Percentiles rank a stretch among this genome's conserved stretches.
These are phyloP conservation scores for Neocatenulostroma microsporum DNA, from an alignment of 2,329 filamentous ascomycete genomes.

Conservation along the genomic window DNA sequence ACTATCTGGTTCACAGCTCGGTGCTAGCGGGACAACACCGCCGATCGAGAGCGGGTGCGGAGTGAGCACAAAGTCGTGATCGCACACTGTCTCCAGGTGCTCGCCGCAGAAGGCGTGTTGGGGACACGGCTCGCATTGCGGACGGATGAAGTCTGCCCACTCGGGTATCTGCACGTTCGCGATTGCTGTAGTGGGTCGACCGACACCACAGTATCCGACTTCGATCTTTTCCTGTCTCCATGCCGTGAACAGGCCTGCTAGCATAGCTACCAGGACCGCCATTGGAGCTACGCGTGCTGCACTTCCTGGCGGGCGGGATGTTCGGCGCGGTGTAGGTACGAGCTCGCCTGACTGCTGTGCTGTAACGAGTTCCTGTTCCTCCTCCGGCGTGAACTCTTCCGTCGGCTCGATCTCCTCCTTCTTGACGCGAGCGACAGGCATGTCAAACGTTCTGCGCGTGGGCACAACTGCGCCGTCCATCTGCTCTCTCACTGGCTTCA, in stretches of 20 bases:
- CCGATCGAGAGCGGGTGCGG: conserved; percentile 75
- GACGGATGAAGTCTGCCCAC: conserved; percentile 61
- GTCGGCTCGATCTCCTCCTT: conserved; percentile 47
- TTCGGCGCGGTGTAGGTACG: conserved; percentile 32
- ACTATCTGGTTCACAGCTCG: conserved; percentile 89
- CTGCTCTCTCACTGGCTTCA: conserved; percentile 40
- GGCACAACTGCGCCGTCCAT: conserved; percentile 48
- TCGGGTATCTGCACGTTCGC: conserved; percentile 62
- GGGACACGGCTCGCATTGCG: conserved; percentile 84
- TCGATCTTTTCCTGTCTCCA: conserved; percentile 94
- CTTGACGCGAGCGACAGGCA: conserved; percentile 42
- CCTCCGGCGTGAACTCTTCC: conserved; percentile 92
- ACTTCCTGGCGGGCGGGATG: conserved; percentile 37
- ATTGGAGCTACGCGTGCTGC: conserved; percentile 58
- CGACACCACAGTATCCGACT: conserved; percentile 89
- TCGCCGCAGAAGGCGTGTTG: conserved; percentile 81
- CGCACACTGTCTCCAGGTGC: conserved; percentile 69
- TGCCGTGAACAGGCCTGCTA: conserved; percentile 68
- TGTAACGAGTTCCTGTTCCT: conserved; percentile 68
- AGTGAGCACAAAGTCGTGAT: conserved; percentile 77
- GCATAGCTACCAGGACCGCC: conserved; percentile 61
- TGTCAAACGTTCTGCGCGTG: conserved; percentile 52
- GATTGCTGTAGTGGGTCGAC: conserved; percentile 51
- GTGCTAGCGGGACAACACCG: conserved; percentile 74
- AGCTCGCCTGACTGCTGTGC: conserved; percentile 50